Evolutionary conservation across 768 basidiomycete species (phyloP).

Genomic region (Lentinula raphanica): DNA sequence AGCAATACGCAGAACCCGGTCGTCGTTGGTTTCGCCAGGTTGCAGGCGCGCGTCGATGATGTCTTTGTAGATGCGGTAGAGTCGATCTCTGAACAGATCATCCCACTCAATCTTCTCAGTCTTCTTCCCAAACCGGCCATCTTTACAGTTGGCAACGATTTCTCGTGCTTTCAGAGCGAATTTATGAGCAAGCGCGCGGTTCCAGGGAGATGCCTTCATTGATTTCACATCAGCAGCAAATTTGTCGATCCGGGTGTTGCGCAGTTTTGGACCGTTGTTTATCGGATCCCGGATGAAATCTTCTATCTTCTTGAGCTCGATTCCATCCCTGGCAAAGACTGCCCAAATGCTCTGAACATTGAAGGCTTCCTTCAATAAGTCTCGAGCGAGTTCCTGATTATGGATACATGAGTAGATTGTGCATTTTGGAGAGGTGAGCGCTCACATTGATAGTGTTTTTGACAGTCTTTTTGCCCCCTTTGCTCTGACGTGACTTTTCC

Average conservation of each 20-base stretch:
- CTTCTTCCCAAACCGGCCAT: not conserved
- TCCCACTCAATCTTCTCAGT: not conserved
- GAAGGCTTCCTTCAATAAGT: not conserved
- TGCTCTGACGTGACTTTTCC: not conserved
- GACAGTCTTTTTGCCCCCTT: not conserved
- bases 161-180: not conserved
- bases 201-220: not conserved
- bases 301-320: not conserved
- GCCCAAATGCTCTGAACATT: not conserved
- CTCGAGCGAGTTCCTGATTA: not conserved
- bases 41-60: not conserved
- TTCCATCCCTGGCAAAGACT: not conserved
- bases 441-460: not conserved
- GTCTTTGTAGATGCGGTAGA: not conserved
- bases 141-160: not conserved
- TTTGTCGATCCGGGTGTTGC: constrained; percentile 1
- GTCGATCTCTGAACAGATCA: not conserved
- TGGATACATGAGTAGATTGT: not conserved
- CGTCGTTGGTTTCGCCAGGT: not conserved
- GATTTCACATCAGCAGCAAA: not conserved
- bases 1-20: not conserved
- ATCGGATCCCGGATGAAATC: not conserved
- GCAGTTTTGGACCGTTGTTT: not conserved
- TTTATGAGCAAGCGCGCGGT: not conserved
- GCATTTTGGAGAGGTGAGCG: not conserved